Percentiles rank a stretch among this genome's conserved stretches.
Conservation (phyloP, 208 protist species). For the Trypanosoma platydactyli region DNA sequence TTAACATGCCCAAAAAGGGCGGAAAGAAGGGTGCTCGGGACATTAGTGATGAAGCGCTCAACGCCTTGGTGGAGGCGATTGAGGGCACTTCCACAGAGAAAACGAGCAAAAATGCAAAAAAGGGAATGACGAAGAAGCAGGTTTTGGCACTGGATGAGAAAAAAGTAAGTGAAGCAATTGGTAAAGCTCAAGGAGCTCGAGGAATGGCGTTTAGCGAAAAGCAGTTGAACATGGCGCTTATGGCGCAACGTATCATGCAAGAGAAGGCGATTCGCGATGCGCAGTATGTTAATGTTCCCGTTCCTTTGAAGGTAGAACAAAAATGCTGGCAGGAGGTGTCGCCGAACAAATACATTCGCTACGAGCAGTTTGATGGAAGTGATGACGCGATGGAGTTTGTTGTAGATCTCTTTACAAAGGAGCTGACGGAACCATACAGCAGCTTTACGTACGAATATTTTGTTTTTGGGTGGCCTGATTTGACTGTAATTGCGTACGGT, state of each 20-base stretch:
- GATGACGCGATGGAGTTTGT: constrained; percentile 89
- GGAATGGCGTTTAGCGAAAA: constrained; percentile 28
- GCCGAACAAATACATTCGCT: constrained; percentile 73
- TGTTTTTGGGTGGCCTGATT: constrained; percentile 95
- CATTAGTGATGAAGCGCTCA: constrained; percentile 41
- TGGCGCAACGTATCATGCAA: constrained; percentile 43
- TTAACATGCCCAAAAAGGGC: constrained; percentile 22
- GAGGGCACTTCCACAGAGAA: constrained; percentile 30
- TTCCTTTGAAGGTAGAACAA: constrained; percentile 52
- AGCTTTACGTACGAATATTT: constrained; percentile 99
- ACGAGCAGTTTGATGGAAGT: constrained; percentile 74
- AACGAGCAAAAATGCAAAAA: constrained; percentile 34
- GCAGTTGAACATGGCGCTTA: constrained; percentile 36
- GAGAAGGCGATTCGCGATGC: constrained; percentile 45
- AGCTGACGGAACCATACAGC: constrained; percentile 98
- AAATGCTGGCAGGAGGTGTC: constrained; percentile 64
- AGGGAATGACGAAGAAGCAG: constrained; percentile 73
- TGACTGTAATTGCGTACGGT: constrained; percentile 90
- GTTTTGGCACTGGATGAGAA: constrained; percentile 45
- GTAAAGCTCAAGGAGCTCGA: constrained; percentile 27
- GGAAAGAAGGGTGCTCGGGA: constrained; percentile 21
- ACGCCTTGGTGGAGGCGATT: constrained; percentile 70
- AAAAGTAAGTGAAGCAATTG: constrained; percentile 36
- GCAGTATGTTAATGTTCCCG: constrained; percentile 61
- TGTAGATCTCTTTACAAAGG: constrained; percentile 92